phyloP scores from a whole-genome alignment of 495 filamentous ascomycete species.

The Neurospora sp. region DNA sequence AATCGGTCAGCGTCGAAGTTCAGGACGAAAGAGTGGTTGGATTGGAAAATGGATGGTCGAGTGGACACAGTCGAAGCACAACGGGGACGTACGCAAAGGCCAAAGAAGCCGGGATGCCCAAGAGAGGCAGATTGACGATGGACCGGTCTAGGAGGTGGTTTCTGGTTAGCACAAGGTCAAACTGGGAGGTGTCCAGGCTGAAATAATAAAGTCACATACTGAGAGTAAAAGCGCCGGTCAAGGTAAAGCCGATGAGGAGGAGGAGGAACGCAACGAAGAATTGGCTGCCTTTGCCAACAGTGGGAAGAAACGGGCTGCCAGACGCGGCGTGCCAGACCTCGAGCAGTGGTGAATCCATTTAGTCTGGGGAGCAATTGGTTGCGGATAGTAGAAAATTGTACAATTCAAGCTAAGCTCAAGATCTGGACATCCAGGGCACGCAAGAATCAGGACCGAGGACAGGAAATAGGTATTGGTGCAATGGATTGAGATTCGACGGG shows the following conservation, averaged over 20 bases:
- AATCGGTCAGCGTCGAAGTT: not conserved
- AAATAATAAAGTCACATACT: conserved; percentile 48
- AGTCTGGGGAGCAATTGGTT: conserved; percentile 4
- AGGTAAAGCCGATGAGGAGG: conserved; percentile 52
- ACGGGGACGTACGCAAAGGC: conserved; percentile 67
- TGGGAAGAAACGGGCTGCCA: conserved; percentile 70
- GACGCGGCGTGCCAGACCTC: conserved; percentile 84
- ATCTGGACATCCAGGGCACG: not conserved
- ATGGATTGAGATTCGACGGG: not conserved
- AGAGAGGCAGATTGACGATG: conserved; percentile 60
- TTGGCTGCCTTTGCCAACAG: conserved; percentile 72
- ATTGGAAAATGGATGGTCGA: not conserved
- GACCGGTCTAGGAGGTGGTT: conserved; percentile 60
- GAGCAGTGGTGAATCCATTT: conserved; percentile 65
- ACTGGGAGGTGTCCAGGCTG: not conserved
- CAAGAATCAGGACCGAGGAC: not conserved
- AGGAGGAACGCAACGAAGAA: conserved; percentile 74
- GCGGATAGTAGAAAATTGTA: not conserved
- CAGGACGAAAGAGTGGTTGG: not conserved
- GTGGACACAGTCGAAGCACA: not conserved
- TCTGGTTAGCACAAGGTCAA: not conserved
- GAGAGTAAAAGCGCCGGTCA: conserved; percentile 68
- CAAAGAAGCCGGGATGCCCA: conserved; percentile 79
- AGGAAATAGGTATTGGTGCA: not conserved
- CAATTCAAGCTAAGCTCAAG: not conserved